Conservation (phyloP, 106 monocot genomes). For the Acorus gramineus region DNA sequence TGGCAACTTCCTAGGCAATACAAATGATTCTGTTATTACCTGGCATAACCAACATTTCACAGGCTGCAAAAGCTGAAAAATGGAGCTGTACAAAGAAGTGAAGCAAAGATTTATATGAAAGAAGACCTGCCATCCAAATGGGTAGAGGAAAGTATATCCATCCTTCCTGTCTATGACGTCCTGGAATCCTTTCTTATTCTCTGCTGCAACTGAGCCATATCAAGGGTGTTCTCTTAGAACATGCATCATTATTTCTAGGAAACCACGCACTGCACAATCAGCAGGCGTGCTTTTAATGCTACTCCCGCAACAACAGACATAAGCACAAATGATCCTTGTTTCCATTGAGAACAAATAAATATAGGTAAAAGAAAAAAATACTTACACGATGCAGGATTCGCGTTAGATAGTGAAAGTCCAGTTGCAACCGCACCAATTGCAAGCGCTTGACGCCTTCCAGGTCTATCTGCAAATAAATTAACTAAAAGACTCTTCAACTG, state of each 20-base stretch:
- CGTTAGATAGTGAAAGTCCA: conserved; percentile 16
- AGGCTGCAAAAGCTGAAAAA: too few species aligned
- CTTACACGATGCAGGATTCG: conserved; percentile 51
- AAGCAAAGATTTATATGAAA: too few species aligned
- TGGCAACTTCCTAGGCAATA: conserved; percentile 61
- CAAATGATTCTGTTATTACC: neutral
- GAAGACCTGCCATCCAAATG: conserved; percentile 89
- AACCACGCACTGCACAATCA: conserved; percentile 11
- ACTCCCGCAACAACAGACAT: neutral
- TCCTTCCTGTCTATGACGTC: conserved; percentile 64
- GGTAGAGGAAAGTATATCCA: conserved; percentile 83
- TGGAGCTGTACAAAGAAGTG: too few species aligned
- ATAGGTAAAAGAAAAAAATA: conserved; percentile 6
- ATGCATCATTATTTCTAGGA: conserved; percentile 12
- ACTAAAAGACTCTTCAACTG: neutral
- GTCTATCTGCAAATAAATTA: conserved; percentile 22
- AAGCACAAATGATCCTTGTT: neutral
- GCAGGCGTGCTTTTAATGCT: conserved; percentile 8
- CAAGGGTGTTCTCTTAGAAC: conserved; percentile 39
- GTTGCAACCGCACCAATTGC: conserved; percentile 23
- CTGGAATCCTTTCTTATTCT: conserved; percentile 83
- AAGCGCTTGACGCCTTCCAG: conserved; percentile 37
- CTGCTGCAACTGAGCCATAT: conserved; percentile 72
- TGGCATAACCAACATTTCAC: too few species aligned
- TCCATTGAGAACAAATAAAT: neutral